Evolutionary conservation across 495 filamentous ascomycete species (phyloP).

Genomic region (Zalerion maritima): DNA sequence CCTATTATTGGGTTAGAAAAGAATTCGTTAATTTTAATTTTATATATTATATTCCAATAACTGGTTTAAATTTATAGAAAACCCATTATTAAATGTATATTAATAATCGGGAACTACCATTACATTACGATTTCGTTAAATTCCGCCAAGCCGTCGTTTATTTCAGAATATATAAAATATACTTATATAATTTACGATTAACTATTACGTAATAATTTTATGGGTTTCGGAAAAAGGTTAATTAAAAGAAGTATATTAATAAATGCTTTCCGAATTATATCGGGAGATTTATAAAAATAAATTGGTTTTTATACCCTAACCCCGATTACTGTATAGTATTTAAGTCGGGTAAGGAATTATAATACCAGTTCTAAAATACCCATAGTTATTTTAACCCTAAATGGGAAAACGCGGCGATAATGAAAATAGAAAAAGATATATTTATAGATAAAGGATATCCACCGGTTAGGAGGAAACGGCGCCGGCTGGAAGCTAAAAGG

Average conservation of each 20-base stretch:
- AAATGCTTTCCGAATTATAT: conserved; percentile 6
- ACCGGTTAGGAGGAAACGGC: conserved; percentile 5
- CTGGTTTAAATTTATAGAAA: conserved; percentile 8
- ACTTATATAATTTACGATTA: conserved; percentile 6
- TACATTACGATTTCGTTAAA: conserved; percentile 7
- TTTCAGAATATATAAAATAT: conserved; percentile 7
- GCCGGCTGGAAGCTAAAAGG: conserved; percentile 6
- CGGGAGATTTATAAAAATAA: conserved; percentile 5
- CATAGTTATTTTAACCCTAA: conserved; percentile 9
- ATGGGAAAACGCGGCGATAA: conserved; percentile 5
- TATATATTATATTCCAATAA: conserved; percentile 7
- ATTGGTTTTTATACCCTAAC: conserved; percentile 7
- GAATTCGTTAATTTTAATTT: conserved; percentile 10
- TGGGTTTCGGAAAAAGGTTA: conserved; percentile 3
- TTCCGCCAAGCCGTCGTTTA: conserved; percentile 9
- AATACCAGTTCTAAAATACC: conserved; percentile 7
- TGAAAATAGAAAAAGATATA: conserved; percentile 5
- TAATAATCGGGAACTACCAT: conserved; percentile 8
- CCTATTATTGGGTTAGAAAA: conserved; percentile 7
- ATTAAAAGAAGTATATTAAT: conserved; percentile 8
- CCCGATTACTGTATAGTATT: conserved; percentile 5
- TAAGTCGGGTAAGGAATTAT: conserved; percentile 9
- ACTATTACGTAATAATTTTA: conserved; percentile 3
- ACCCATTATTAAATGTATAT: conserved; percentile 10
- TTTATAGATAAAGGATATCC: conserved; percentile 5